Conservation (phyloP, 2,329 filamentous ascomycete genomes). For the Lecanosticta acicola region DNA sequence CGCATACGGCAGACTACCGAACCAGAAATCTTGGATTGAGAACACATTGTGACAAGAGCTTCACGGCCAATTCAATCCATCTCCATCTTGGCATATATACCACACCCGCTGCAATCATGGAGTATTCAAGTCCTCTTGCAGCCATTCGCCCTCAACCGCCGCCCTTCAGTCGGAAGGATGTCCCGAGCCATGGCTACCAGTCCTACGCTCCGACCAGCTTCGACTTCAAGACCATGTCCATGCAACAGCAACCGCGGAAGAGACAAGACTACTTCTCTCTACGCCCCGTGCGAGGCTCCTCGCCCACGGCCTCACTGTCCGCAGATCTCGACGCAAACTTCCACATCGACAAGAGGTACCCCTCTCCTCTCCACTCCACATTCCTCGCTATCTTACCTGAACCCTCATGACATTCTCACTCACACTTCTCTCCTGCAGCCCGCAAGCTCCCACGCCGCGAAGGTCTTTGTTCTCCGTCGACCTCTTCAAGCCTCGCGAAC, state of each 20-base stretch:
- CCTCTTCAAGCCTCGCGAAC: slow-evolving; percentile 50
- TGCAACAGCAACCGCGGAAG: slow-evolving; percentile 65
- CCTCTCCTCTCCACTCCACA: too few species aligned
- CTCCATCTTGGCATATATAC: slow-evolving; percentile 6
- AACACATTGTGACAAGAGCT: too few species aligned
- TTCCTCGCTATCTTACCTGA: slow-evolving; percentile 26
- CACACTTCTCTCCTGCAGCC: slow-evolving; percentile 52
- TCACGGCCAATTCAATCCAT: background rate
- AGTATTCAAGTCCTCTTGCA: slow-evolving; percentile 87
- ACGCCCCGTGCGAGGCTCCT: slow-evolving; percentile 72
- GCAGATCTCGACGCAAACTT: slow-evolving; percentile 97
- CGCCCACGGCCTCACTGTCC: slow-evolving; percentile 82
- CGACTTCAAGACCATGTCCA: slow-evolving; percentile 70
- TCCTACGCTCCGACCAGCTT: slow-evolving; percentile 59
- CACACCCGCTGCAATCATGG: slow-evolving; percentile 54
- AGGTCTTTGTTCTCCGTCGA: slow-evolving; percentile 76
- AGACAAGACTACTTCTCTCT: slow-evolving; percentile 74
- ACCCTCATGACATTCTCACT: too few species aligned
- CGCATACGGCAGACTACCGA: background rate
- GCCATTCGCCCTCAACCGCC: slow-evolving; percentile 74
- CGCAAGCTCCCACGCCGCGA: slow-evolving; percentile 74
- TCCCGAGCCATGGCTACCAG: slow-evolving; percentile 47
- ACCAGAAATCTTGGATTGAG: background rate
- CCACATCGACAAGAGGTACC: slow-evolving; percentile 92
- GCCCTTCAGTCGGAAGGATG: slow-evolving; percentile 56